A percentile compares a stretch with the other conserved stretches of the same genome.
These are phyloP conservation scores for Vitis labrusca DNA, from an alignment of 164 flowering plant species.

Conservation along the genomic window DNA sequence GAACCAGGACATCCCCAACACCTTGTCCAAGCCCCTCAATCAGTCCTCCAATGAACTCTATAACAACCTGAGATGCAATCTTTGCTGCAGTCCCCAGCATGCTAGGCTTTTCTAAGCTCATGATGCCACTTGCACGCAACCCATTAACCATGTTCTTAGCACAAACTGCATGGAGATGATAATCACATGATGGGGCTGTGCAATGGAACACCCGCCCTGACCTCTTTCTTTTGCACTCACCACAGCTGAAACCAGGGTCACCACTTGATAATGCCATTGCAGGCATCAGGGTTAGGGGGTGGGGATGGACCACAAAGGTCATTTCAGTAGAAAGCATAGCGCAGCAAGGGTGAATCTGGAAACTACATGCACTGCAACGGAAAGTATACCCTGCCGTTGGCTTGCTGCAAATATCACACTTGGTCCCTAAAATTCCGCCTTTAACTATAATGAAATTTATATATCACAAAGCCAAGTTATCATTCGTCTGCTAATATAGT, in stretches of 20 bases:
- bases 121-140: conserved; percentile 44
- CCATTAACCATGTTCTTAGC: conserved; percentile 77
- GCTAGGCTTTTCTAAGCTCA: conserved; percentile 36
- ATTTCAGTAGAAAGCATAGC: conserved; percentile 53
- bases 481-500: no score
- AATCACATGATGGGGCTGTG: conserved; percentile 40
- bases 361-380: conserved; percentile 62
- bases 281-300: conserved; percentile 44
- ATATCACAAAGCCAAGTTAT: no score
- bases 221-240: conserved; percentile 58
- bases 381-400: conserved; percentile 56
- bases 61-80: conserved; percentile 58
- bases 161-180: conserved; percentile 76
- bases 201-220: conserved; percentile 59
- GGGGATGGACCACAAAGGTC: conserved; percentile 45
- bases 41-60: conserved; percentile 61
- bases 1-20: conserved; percentile 56
- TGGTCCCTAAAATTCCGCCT: conserved; percentile 50
- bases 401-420: conserved; percentile 65
- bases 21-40: conserved; percentile 81
- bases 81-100: conserved; percentile 56
- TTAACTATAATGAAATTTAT: conserved; percentile 12
- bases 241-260: conserved; percentile 28
- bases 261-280: conserved; percentile 8
- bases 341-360: conserved; percentile 83